Percentiles rank a stretch among this genome's conserved stretches.
Evolutionary conservation across 2,329 filamentous ascomycete genomes (phyloP).

Genomic region (Sclerotinia borealis): DNA sequence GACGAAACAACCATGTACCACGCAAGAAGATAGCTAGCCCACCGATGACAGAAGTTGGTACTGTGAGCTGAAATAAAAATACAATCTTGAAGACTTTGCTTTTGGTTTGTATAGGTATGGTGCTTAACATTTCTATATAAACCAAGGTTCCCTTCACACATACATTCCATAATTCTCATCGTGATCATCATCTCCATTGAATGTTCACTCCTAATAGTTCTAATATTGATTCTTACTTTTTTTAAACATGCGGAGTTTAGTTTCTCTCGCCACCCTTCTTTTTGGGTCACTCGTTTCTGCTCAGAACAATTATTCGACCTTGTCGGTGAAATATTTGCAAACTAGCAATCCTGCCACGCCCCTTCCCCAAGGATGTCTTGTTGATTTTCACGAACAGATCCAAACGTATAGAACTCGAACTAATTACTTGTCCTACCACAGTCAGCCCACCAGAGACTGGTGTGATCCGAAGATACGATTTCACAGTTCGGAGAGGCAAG

Average conservation of each 20-base stretch:
- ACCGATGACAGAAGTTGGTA: too few relatives aligned
- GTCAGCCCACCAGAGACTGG: slow-evolving; percentile 26
- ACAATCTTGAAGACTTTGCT: not conserved
- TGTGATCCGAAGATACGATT: slow-evolving; percentile 33
- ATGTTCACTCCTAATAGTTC: not conserved
- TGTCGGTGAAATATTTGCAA: not conserved
- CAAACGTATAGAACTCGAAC: slow-evolving; percentile 12
- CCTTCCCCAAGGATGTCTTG: slow-evolving; percentile 41
- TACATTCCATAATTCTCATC: not conserved
- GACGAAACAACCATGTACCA: too few relatives aligned
- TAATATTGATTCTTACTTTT: not conserved
- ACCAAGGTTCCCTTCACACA: not conserved
- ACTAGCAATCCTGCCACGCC: slow-evolving; percentile 26
- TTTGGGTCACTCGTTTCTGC: slow-evolving; percentile 11
- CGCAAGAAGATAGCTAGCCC: too few relatives aligned
- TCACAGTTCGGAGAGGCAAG: slow-evolving; percentile 25
- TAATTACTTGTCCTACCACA: not conserved
- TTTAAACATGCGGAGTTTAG: not conserved
- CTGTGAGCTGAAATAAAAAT: too few relatives aligned
- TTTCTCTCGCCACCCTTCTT: slow-evolving; percentile 9
- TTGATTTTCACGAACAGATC: slow-evolving; percentile 2
- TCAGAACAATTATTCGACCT: slow-evolving; percentile 5
- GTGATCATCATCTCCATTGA: not conserved
- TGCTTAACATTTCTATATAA: not conserved
- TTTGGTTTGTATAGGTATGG: too few relatives aligned